Evolutionary conservation across 495 filamentous ascomycete species (phyloP).

Genomic region (Chaetomium fimeti): DNA sequence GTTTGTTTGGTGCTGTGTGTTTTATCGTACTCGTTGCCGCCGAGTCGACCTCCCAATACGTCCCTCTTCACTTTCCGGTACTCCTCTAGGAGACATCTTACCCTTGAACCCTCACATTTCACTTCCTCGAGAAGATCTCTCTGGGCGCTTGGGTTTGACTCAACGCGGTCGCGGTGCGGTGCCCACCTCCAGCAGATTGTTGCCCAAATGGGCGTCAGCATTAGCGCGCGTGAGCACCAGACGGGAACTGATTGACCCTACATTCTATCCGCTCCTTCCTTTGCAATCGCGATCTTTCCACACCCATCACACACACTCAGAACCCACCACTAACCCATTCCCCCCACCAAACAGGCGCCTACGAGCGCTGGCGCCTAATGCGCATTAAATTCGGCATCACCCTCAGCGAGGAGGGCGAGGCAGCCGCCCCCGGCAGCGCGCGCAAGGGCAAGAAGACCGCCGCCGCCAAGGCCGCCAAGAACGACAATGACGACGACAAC

Average conservation of each 20-base stretch:
- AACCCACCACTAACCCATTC: background rate
- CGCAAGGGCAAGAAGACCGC: slow-evolving; percentile 2
- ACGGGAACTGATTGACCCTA: background rate
- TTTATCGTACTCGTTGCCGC: background rate
- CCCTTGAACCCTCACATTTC: background rate
- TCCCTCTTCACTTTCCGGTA: background rate
- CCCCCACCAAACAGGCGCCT: background rate
- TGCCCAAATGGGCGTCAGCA: background rate
- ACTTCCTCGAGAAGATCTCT: background rate
- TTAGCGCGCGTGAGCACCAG: too few relatives aligned
- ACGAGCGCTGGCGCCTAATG: slow-evolving; percentile 22
- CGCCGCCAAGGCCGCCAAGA: background rate
- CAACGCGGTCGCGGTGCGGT: too few relatives aligned
- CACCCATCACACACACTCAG: background rate
- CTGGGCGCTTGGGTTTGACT: background rate
- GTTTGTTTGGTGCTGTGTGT: slow-evolving; percentile 1
- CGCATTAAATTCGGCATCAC: slow-evolving; percentile 13
- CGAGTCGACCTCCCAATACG: background rate
- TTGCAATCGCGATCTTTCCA: background rate
- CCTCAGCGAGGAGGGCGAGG: background rate
- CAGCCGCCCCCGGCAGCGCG: background rate
- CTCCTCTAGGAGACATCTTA: background rate
- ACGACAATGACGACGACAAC: background rate
- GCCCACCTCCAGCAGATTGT: background rate
- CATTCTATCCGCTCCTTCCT: background rate